Base-by-base conservation (phyloP, 257 asterid genomes). In the Scutellaria barbata region DNA sequence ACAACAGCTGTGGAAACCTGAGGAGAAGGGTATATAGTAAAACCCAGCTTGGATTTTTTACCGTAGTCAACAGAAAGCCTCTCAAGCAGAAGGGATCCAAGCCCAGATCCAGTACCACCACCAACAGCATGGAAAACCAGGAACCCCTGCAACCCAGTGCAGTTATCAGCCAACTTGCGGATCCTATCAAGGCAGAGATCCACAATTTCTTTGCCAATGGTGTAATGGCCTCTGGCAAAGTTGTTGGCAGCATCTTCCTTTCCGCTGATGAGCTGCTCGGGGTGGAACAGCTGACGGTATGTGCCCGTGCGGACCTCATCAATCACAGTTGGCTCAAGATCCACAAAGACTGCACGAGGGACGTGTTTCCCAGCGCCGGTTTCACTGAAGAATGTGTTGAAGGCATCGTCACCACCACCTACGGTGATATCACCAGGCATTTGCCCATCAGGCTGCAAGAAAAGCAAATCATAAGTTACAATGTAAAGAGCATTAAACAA, bases 1-100 rank as follows among this genome's bases (percentile, higher is more conserved):
- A 85, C 89, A 5, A 85, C 89, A 4, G 89, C 85, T n/a, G 89
- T 85, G 0, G 89, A 85, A 61, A 85, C 85, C 81, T 85, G 89
- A 5, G 89, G 89, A 6, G 87, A 82, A 43, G 89, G 89, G 69
- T 84, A 84, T 12, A 84, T 80, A 41, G 89, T 84, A 54, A 84
- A 84, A 3, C 88, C 88, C 75, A 84, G 22, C 66, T 84, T 84
- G 2, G 88, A 84, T 63, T 84, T 84, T 66, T 84, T 81, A 1
- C 89, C 87, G 18, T 85, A 85, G 43, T 85, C 89, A 22, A 85
- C 89, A 2, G 87, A 82, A 1, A 85, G 85, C 80, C 89, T 85
- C 76, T 85, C 89, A 0, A 85, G 86, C 73, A 85, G 54, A 7
- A 85, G 85, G 39, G 86, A 81, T 30, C 89, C 89, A 2, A 85